Evolutionary conservation across 352 stramenopile species (phyloP).

Genomic region (Pythium dissimile): DNA sequence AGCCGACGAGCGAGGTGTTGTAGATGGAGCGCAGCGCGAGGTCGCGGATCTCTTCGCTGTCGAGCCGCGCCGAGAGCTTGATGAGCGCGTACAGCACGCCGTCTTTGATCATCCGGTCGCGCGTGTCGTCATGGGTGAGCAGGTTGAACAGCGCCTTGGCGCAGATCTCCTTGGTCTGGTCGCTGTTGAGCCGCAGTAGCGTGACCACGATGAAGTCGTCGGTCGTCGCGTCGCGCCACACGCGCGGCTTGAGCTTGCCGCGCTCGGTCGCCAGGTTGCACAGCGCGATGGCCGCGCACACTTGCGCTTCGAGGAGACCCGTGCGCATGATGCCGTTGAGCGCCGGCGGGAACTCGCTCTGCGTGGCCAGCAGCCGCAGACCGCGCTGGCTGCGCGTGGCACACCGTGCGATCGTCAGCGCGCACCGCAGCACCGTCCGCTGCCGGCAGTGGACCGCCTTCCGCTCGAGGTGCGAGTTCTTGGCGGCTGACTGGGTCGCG

Average conservation of each 20-base stretch:
- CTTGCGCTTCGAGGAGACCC: slow-evolving; percentile 74
- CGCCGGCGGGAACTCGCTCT: slow-evolving; percentile 53
- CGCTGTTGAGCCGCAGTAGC: slow-evolving; percentile 78
- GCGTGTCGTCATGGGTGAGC: slow-evolving; percentile 71
- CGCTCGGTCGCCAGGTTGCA: slow-evolving; percentile 79
- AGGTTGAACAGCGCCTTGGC: slow-evolving; percentile 85
- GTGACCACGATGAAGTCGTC: slow-evolving; percentile 88
- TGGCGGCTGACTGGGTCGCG: slow-evolving; percentile 46
- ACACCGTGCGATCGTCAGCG: slow-evolving; percentile 60
- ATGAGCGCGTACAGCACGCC: slow-evolving; percentile 83
- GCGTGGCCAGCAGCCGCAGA: slow-evolving; percentile 37
- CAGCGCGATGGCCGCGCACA: slow-evolving; percentile 81
- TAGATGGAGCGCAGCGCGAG: slow-evolving; percentile 70
- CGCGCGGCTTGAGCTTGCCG: slow-evolving; percentile 25
- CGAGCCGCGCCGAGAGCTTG: slow-evolving; percentile 70
- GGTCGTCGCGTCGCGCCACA: slow-evolving; percentile 66
- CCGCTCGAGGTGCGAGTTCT: slow-evolving; percentile 53
- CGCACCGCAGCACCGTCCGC: slow-evolving; percentile 52
- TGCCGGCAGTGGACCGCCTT: slow-evolving; percentile 42
- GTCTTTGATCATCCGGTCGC: slow-evolving; percentile 66
- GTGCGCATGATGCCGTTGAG: slow-evolving; percentile 85
- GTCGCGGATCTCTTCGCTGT: slow-evolving; percentile 72
- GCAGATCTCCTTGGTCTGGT: slow-evolving; percentile 80
- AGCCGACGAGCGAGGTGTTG: slow-evolving; percentile 64
- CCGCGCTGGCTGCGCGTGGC: slow-evolving; percentile 47